Evolutionary conservation across 139 green algal species (phyloP), one percentile per base, ranked within the genome.

Genomic region (Volvox reticuliferus): DNA sequence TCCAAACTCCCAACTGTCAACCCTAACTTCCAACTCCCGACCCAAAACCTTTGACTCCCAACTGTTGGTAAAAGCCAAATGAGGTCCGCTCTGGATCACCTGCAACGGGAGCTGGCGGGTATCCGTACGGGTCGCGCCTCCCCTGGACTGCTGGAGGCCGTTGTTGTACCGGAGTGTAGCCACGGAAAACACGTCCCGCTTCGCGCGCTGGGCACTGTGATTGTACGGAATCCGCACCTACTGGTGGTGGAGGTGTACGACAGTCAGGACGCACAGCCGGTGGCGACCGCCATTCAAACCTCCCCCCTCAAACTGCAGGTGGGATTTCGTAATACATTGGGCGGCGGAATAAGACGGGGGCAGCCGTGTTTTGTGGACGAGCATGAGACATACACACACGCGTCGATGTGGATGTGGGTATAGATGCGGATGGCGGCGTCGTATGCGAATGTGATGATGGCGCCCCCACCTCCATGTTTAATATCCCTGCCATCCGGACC

Each of bases 121-220:
- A 88, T 98, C 3, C 93, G 96, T 50, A 96, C 93, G 21, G 96
- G 96, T 36, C 91, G 96, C 21, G 96, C 96, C 22, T 94, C 96
- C 3, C 92, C 96, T n/a, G 96, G 95, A 22, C 95, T 98, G 92
- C 93, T 98, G 79, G 96, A 98, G 86, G 92, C 94, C n/a, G 65
- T 98, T 19, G 92, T 91, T 63, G 93, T 98, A 63, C 87, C 93
- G 13, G 93, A 36, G 26, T 30, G 65, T 67, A 92, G 76, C 93
- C 96, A 97, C 87, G 96, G 94, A 1, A 89, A 95, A 22, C 86
- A 92, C 24, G 79, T 96, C 84, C 95, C 95, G 19, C 82, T 98
- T 33, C 95, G 97, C 69, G 87, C 91, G 6, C 87, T 95, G 76
- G 96, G 92, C 78, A 94, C 88, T 6, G 95, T 98, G n/a, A 94